Conservation (phyloP, 495 filamentous ascomycete species). For the Pyronema domesticum region DNA sequence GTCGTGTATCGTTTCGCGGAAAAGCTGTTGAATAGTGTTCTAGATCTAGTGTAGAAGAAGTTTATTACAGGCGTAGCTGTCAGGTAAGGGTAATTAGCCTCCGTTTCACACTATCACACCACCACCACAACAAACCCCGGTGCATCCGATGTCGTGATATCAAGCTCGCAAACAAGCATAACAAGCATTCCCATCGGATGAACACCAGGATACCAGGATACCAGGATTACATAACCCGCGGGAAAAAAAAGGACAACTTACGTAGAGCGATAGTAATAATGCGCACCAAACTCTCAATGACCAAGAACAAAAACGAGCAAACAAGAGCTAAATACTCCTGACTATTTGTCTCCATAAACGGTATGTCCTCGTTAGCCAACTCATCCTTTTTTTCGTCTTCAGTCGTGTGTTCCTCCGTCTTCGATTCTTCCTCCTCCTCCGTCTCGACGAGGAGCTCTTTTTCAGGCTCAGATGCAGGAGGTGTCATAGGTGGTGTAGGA, state of each 20-base stretch:
- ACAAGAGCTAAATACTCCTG: conserved; percentile 69
- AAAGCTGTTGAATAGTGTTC: conserved; percentile 63
- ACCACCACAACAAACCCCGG: neutral
- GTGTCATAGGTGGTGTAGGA: neutral
- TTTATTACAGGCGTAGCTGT: conserved; percentile 58
- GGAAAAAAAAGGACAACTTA: conserved; percentile 29
- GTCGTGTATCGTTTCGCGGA: conserved; percentile 45
- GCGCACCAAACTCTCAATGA: conserved; percentile 62
- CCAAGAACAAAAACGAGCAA: conserved; percentile 61
- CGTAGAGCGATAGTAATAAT: conserved; percentile 81
- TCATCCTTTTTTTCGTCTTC: neutral
- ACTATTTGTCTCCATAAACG: conserved; percentile 5
- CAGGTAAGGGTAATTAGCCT: conserved; percentile 1
- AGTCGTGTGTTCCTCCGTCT: neutral
- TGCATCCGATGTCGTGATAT: neutral
- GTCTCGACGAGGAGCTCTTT: neutral
- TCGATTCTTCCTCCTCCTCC: neutral
- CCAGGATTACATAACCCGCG: no score
- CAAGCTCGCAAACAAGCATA: neutral
- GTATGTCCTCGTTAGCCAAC: neutral
- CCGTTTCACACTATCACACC: neutral
- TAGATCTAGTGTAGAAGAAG: conserved; percentile 68
- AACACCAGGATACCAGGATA: no score
- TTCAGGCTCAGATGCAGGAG: conserved; percentile 2
- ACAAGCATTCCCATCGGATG: no score